Base-by-base conservation (phyloP, 495 filamentous ascomycete species). In the Elaphomyces granulatus region DNA sequence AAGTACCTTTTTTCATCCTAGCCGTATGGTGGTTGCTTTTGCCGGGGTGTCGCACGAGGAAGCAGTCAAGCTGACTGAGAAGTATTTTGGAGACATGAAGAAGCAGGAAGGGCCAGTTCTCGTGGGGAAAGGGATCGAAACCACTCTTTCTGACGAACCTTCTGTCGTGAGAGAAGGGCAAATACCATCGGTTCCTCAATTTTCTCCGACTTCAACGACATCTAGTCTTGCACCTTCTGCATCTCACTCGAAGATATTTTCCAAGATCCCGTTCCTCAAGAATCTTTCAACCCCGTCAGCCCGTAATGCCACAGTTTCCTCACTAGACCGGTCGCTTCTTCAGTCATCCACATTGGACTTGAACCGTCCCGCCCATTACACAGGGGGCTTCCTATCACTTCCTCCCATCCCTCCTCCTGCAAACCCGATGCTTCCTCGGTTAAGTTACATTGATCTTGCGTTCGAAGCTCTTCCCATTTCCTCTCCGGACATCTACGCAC, bases 391-490 rank as follows among this genome's bases (percentile, higher is more conserved):
- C 60, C 72, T 93, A 31, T 74, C 81, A 4, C 75, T 96, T 10
- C 86, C 88, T 0, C 71, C 79, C 0, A 77, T 87, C 20, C 81
- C 85, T 9, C 74, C 77, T 0, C 79, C 87, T 0, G 61, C 73
- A 0, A 90, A 83, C 56, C 79, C 80, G 14, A 77, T 81, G 48
- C 65, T 83, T n/a, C 87, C 82, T 23, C 70, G 75, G 21, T 73
- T 94, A 56, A 88, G 81, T 30, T 80, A 98, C 53, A 82, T 98
- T 43, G 85, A 96, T 62, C 70, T 98, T 45, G 86, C 84, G 42
- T 96, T 99, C 53, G 90, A 99, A 67, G 87, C 87, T 21, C 76
- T 94, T 41, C 82, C 87, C 34, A 93, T 96, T 51, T 76, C 75
- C 21, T 84, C 81, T 21, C 74, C 80, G 2, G 90, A 96, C 53